Base-by-base conservation (phyloP, 2,329 filamentous ascomycete species). In the Didymellaceae sp. region DNA sequence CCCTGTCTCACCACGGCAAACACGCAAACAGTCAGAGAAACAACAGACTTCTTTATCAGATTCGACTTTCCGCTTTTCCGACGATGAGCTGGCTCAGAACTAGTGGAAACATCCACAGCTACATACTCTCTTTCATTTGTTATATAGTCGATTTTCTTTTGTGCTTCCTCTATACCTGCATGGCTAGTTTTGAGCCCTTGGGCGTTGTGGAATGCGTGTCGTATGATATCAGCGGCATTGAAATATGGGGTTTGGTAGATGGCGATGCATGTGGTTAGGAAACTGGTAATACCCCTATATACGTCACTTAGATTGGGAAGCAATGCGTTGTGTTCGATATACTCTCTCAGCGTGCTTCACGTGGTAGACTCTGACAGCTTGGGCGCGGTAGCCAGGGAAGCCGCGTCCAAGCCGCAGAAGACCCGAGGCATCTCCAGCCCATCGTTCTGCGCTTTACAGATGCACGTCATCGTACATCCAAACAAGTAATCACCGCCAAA, bases 401-500 rank as follows among this genome's bases (percentile, higher is more conserved):
- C 28, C 11, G 30, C 9, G 30, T 5, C 13, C 14, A 39, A 11
- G 44, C 35, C 16, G 44, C 13, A 18, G 9, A 16, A 41, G 42
- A 24, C 17, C 47, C 47, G 41, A 34, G 31, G 35, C 30, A 45
- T 35, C 47, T 41, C 34, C 28, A 20, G 35, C 18, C n/a, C 47
- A 32, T 24, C 2, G 46, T 49, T 28, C 43, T 48, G 39, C 44
- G 21, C 35, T 28, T 24, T 21, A 38, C n/a, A 18, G 21, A 32
- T 28, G 31, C 42, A 65, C 62, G 62, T 65, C 62, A 65, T 62
- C 55, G 46, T 38, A 31, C 50, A 45, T 50, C 20, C 26, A 33
- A 42, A 54, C 42, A 34, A 52, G 24, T 45, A 39, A 56, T 42
- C 40, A 45, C 38, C 34, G 33, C 42, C 30, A 49, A 25, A 43